These are phyloP conservation scores for Rhododendron simsii DNA, from an alignment of 148 eudicot genomes.

Conservation along the genomic window DNA sequence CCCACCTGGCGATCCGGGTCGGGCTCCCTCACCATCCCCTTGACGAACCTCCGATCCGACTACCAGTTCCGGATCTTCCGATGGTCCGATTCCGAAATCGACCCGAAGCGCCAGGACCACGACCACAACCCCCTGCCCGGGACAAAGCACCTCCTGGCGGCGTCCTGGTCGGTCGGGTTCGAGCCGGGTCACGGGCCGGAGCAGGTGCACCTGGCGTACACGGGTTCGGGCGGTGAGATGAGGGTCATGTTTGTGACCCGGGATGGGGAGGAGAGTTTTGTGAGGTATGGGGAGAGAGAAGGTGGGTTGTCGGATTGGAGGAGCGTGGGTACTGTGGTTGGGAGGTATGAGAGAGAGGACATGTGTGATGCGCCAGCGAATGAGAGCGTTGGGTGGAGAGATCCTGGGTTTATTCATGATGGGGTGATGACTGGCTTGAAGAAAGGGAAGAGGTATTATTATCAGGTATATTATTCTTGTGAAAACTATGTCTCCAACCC, in stretches of 20 bases:
- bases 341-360: slow-evolving; percentile 71
- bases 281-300: slow-evolving; percentile 55
- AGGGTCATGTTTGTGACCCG: slow-evolving; percentile 72
- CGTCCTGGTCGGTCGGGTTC: slow-evolving; percentile 43
- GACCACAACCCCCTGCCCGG: slow-evolving; percentile 87
- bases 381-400: slow-evolving; percentile 86
- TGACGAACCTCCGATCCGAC: slow-evolving; percentile 59
- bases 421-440: slow-evolving; percentile 64
- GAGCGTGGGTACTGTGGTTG: slow-evolving; percentile 35
- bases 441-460: slow-evolving; percentile 64
- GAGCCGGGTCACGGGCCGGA: slow-evolving; percentile 66
- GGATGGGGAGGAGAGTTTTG: slow-evolving; percentile 56
- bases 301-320: slow-evolving; percentile 21
- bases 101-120: slow-evolving; percentile 49
- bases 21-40: slow-evolving; percentile 65
- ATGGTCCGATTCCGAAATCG: slow-evolving; percentile 61
- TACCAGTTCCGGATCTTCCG: slow-evolving; percentile 83
- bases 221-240: slow-evolving; percentile 68
- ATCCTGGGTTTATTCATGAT: slow-evolving; percentile 88
- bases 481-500: too few species aligned
- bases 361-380: slow-evolving; percentile 95
- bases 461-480: slow-evolving; percentile 37
- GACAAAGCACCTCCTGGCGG: slow-evolving; percentile 48
- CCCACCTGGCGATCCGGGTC: slow-evolving; percentile 64
- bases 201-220: slow-evolving; percentile 73